Conservation (phyloP, 2,329 filamentous ascomycete species). For the Dendrostoma leiphaemia region DNA sequence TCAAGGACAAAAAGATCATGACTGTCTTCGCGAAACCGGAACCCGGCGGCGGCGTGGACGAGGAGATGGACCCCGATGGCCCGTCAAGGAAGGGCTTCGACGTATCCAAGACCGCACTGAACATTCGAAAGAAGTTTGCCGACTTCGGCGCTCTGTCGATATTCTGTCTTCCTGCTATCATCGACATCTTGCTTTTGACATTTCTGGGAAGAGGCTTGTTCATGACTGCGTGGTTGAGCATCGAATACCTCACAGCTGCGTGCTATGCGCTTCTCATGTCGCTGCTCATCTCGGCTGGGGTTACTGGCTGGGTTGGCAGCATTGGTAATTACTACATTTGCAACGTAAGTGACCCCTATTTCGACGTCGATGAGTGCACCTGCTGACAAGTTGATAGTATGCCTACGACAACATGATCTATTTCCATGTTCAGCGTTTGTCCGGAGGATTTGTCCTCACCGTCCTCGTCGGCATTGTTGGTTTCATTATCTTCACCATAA, state of each 20-base stretch:
- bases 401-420: slow-evolving; percentile 40
- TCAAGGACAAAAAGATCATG: slow-evolving; percentile 30
- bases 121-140: slow-evolving; percentile 29
- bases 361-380: background rate
- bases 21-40: slow-evolving; percentile 33
- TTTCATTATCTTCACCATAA: slow-evolving; percentile 46
- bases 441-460: slow-evolving; percentile 44
- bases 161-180: slow-evolving; percentile 60
- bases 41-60: background rate
- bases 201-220: slow-evolving; percentile 60
- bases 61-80: slow-evolving; percentile 20
- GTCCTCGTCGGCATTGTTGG: slow-evolving; percentile 40
- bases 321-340: slow-evolving; percentile 60
- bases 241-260: slow-evolving; percentile 51
- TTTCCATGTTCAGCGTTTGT: slow-evolving; percentile 41
- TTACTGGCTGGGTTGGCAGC: slow-evolving; percentile 62
- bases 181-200: slow-evolving; percentile 59
- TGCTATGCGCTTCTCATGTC: slow-evolving; percentile 55
- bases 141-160: slow-evolving; percentile 58
- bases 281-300: slow-evolving; percentile 56
- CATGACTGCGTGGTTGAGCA: slow-evolving; percentile 55
- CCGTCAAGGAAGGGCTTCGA: slow-evolving; percentile 20
- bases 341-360: slow-evolving; percentile 23
- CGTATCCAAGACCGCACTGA: slow-evolving; percentile 18
- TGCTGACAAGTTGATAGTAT: slow-evolving; percentile 22